Evolutionary conservation across 2,329 filamentous ascomycete genomes (phyloP).

Genomic region (Cordyceps fumosorosea): DNA sequence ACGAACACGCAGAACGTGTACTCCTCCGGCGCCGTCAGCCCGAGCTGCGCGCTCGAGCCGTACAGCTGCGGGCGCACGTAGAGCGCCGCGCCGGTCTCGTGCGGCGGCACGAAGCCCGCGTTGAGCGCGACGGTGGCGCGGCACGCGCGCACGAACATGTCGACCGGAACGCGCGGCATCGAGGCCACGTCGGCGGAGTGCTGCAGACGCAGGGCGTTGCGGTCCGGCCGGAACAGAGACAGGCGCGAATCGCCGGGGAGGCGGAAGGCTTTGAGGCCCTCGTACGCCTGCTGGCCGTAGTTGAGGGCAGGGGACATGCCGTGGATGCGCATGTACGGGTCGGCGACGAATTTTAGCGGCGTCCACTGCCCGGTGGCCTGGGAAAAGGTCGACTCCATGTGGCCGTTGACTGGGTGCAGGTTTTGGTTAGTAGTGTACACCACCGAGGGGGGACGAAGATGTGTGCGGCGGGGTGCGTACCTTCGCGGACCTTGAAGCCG

Average conservation of each 20-base stretch:
- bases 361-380: slow-evolving; percentile 70
- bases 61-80: slow-evolving; percentile 88
- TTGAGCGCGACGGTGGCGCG: slow-evolving; percentile 80
- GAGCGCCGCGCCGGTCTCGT: slow-evolving; percentile 82
- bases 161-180: slow-evolving; percentile 71
- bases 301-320: slow-evolving; percentile 94
- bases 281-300: slow-evolving; percentile 96
- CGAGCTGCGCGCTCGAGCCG: slow-evolving; percentile 80
- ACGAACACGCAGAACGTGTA: slow-evolving; percentile 90
- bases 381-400: slow-evolving; percentile 83
- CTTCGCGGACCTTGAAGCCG: slow-evolving; percentile 87
- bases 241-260: slow-evolving; percentile 61
- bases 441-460: background rate
- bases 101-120: slow-evolving; percentile 84
- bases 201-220: slow-evolving; percentile 79
- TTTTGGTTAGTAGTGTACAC: background rate
- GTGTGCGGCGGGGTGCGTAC: slow-evolving; percentile 35
- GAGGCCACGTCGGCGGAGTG: slow-evolving; percentile 78
- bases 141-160: slow-evolving; percentile 69
- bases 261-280: slow-evolving; percentile 96
- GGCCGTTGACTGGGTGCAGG: slow-evolving; percentile 73
- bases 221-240: slow-evolving; percentile 79
- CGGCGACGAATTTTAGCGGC: slow-evolving; percentile 67
- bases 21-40: slow-evolving; percentile 79
- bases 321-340: slow-evolving; percentile 82